Conservation (phyloP, 331 rosid genomes). For the Acacia pycnantha region DNA sequence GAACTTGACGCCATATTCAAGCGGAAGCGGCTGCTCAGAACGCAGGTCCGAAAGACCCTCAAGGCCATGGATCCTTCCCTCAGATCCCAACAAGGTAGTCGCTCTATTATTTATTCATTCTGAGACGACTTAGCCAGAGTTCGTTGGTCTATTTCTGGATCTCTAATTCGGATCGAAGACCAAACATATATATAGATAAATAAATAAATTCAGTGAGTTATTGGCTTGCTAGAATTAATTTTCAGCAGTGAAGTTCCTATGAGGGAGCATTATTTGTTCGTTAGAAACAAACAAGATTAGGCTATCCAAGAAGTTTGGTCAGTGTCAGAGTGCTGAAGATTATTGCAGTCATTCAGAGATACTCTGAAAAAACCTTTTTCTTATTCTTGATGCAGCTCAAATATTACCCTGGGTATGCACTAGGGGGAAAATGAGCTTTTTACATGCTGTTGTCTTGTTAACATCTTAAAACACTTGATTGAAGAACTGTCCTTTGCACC, state of each 20-base stretch:
- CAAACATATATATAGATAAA: not conserved
- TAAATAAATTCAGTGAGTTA: not conserved
- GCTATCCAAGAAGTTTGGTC: not conserved
- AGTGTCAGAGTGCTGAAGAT: not conserved
- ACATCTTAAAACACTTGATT: not conserved
- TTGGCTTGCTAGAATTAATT: not conserved
- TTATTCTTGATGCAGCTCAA: not conserved
- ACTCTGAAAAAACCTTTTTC: not conserved
- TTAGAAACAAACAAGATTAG: not conserved
- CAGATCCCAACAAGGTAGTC: conserved; percentile 75
- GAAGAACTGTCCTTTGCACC: not conserved
- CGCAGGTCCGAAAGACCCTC: conserved; percentile 71
- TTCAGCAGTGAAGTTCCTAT: not conserved
- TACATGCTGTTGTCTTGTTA: no score
- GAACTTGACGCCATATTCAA: conserved; percentile 59
- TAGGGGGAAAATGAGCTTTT: not conserved
- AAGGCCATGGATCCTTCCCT: conserved; percentile 68
- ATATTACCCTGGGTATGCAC: not conserved
- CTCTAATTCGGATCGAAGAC: not conserved
- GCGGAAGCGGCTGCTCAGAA: conserved; percentile 63
- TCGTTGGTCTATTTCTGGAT: not conserved
- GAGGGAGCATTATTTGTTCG: not conserved
- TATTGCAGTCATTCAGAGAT: not conserved
- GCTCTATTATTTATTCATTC: not conserved
- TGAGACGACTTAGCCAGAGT: not conserved